Evolutionary conservation across 352 stramenopile genomes (phyloP), one percentile per base, ranked within the genome.

Genomic region (Pythium myriotylum): DNA sequence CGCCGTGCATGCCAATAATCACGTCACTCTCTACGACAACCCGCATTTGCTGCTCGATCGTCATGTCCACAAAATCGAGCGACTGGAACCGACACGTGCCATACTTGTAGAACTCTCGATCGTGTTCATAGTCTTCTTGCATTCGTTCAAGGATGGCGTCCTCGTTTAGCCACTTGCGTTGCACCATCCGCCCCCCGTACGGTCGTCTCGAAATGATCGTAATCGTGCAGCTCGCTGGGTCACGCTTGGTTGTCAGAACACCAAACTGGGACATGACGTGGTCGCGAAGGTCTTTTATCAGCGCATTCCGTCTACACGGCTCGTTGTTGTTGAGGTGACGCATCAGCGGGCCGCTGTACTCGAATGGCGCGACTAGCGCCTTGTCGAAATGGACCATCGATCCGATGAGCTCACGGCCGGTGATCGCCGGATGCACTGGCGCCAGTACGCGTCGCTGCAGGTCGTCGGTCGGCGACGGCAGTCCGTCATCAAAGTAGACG

Each of bases 81-180:
- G 68, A 70, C 62, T 74, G 56, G 45, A 79, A 63, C n/a, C 35
- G 5, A 10, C 29, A 35, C 29, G 29, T 51, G 35, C 55, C 27
- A 47, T 68, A 67, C 43, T 59, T 58, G 45, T 60, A 66, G 14
- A 68, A 48, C 29, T 35, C 5, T 5, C 5, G 10, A 35, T 35
- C 29, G 5, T 17, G 59, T 10, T 22, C 24, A 54, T 73, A 73
- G 23, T 70, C 55, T 2, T 49, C 42, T 6, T 41, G 45, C 71
- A 76, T 71, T 6, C 19, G 26, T 4, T 24, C 8, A 4, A 74
- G 17, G 4, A 79, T 57, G n/a, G 61, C 53, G 46, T 68, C 59
- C 26, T 72, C 80, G 51, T 90, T 92, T 14, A 72, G 26, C 83
- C 83, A 92, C 23, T 87, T 70, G 41, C 83, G 83, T 55, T 85